Evolutionary conservation across 495 filamentous ascomycete species (phyloP).

Genomic region (Parathielavia appendiculata): DNA sequence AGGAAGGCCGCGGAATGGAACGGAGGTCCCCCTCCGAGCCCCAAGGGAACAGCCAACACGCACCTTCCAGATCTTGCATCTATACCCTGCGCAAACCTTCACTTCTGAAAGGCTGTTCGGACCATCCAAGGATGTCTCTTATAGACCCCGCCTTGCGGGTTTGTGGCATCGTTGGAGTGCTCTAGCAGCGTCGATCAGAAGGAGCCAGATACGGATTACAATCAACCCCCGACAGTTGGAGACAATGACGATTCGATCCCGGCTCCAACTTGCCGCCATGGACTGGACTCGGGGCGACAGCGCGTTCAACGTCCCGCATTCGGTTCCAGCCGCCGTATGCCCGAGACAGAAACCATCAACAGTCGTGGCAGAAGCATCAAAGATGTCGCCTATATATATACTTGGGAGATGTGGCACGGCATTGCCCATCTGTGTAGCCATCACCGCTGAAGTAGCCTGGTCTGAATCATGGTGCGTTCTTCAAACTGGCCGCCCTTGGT

Average conservation of each 20-base stretch:
- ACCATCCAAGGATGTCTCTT: neutral
- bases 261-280: neutral
- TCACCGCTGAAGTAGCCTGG: neutral
- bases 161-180: too few species aligned
- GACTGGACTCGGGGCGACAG: neutral
- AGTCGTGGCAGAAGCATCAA: neutral
- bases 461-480: conserved; percentile 18
- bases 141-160: neutral
- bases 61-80: neutral
- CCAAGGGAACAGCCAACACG: neutral
- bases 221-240: neutral
- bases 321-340: neutral
- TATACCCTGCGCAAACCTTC: neutral
- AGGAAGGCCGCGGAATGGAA: neutral
- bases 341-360: neutral
- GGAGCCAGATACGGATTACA: too few species aligned
- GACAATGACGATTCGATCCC: neutral
- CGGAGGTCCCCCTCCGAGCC: neutral
- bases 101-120: neutral
- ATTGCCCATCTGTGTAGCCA: neutral
- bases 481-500: conserved; percentile 27
- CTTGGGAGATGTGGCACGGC: neutral
- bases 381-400: neutral
- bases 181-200: neutral
- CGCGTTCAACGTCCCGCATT: conserved; percentile 1